These are phyloP conservation scores for Suillus fuscotomentosus DNA, from an alignment of 768 basidiomycete species.

Conservation along the genomic window DNA sequence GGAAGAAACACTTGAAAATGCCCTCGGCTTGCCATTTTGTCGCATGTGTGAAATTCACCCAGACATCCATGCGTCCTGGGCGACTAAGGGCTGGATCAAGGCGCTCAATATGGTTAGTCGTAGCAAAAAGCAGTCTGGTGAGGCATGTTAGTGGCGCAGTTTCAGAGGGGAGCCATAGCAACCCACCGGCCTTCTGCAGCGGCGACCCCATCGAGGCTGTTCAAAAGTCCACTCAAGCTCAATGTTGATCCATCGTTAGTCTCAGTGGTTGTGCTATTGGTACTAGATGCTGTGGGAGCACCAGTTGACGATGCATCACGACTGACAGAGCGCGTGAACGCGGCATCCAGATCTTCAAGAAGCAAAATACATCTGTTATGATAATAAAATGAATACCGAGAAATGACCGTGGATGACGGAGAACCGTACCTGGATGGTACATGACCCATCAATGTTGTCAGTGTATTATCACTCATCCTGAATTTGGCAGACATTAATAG, in stretches of 20 bases:
- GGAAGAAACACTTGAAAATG: conserved; percentile 95
- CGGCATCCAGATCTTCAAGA: conserved; percentile 91
- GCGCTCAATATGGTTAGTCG: conserved; percentile 92
- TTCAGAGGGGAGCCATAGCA: conserved; percentile 23
- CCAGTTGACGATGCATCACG: conserved; percentile 82
- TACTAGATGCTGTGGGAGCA: conserved; percentile 47
- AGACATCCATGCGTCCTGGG: conserved; percentile 90
- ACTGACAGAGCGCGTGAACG: conserved; percentile 84
- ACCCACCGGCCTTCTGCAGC: conserved; percentile 84
- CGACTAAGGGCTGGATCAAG: conserved; percentile 87
- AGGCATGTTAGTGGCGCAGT: conserved; percentile 77
- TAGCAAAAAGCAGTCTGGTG: conserved; percentile 78
- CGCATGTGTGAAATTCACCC: conserved; percentile 89
- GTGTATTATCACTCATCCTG: conserved; percentile 89
- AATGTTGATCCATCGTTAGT: conserved; percentile 76
- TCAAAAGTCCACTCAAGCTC: conserved; percentile 81
- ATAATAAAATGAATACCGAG: conserved; percentile 14
- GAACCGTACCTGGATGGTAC: conserved; percentile 71
- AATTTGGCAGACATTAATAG: conserved; percentile 5
- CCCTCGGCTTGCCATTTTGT: conserved; percentile 93
- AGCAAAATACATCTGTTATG: conserved; percentile 78
- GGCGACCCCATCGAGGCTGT: conserved; percentile 84
- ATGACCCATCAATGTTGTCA: conserved; percentile 85
- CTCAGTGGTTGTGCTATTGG: conserved; percentile 42
- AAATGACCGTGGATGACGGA: conserved; percentile 6